These are phyloP conservation scores for Tremella yokohamensis DNA, from an alignment of 768 basidiomycete genomes.

Conservation along the genomic window DNA sequence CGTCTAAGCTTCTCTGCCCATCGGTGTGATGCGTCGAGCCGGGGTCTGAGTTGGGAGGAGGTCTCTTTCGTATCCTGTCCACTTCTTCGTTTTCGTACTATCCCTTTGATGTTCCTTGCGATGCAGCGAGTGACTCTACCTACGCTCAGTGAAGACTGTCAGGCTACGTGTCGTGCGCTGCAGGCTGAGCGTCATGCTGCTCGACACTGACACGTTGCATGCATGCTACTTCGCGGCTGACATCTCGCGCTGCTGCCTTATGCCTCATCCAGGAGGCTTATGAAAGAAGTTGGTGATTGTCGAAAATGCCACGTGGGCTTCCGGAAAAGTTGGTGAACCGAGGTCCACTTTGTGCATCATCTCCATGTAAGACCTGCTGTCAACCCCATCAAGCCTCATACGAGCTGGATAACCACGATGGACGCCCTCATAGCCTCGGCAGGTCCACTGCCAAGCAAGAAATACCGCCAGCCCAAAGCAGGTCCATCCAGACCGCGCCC, in stretches of 20 bases:
- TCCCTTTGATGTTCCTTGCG: constrained; percentile 17
- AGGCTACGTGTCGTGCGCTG: too few species aligned
- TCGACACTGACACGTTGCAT: too few species aligned
- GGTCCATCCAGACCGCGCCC: constrained; percentile 7
- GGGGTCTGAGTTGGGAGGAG: constrained; percentile 4
- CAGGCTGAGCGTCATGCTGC: too few species aligned
- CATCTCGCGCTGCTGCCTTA: too few species aligned
- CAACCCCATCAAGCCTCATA: neutral
- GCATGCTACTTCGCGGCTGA: too few species aligned
- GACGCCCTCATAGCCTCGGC: constrained; percentile 71
- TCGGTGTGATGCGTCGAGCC: constrained; percentile 6
- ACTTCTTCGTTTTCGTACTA: constrained; percentile 33
- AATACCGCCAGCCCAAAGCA: constrained; percentile 9
- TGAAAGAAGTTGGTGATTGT: too few species aligned
- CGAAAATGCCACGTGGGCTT: too few species aligned
- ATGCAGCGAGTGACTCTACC: constrained; percentile 8
- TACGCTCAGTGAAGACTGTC: too few species aligned
- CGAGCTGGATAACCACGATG: constrained; percentile 55
- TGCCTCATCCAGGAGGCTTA: too few species aligned
- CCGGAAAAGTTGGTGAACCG: too few species aligned
- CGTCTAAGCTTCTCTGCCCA: constrained; percentile 31
- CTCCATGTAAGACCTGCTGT: too few species aligned
- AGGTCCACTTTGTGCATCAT: too few species aligned
- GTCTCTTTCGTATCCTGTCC: constrained; percentile 8
- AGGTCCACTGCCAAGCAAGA: constrained; percentile 14